Conservation (phyloP, 495 filamentous ascomycete genomes). For the Talaromyces borbonicus region DNA sequence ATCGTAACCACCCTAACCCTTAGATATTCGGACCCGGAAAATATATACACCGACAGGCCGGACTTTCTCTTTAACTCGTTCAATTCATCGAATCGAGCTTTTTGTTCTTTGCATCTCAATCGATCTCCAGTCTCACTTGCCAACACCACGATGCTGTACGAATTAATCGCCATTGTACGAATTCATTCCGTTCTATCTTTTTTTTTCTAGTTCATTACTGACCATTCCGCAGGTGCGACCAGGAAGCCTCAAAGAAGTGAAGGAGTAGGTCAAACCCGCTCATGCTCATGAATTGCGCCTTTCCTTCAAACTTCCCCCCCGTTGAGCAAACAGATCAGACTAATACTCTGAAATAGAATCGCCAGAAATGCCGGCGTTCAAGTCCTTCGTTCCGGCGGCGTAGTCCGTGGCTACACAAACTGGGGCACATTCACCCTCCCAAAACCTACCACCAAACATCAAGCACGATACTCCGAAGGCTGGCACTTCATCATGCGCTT, state of each 20-base stretch:
- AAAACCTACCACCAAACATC: constrained; percentile 60
- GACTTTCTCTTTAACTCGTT: too few species aligned
- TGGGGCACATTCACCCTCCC: constrained; percentile 89
- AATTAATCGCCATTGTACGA: constrained; percentile 89
- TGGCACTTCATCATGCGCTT: constrained; percentile 99
- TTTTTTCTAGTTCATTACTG: constrained; percentile 6
- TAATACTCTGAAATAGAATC: constrained; percentile 48
- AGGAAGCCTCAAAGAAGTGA: constrained; percentile 78
- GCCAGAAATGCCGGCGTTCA: constrained; percentile 75
- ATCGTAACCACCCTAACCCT: background rate
- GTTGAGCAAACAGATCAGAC: constrained; percentile 6
- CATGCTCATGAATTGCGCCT: background rate
- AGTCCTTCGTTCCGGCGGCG: constrained; percentile 76
- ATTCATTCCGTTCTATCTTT: background rate
- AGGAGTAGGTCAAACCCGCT: constrained; percentile 57
- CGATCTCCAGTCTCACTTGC: background rate
- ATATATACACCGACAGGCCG: too few species aligned
- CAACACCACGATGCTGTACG: constrained; percentile 73
- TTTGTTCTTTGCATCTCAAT: too few species aligned
- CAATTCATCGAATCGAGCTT: too few species aligned
- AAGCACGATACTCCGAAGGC: constrained; percentile 67
- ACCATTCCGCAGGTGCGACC: constrained; percentile 62
- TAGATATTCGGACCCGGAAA: background rate
- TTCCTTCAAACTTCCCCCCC: background rate
- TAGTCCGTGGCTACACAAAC: constrained; percentile 85